Evolutionary conservation across 306 rosid species (phyloP).

Genomic region (Quercus agrifolia): DNA sequence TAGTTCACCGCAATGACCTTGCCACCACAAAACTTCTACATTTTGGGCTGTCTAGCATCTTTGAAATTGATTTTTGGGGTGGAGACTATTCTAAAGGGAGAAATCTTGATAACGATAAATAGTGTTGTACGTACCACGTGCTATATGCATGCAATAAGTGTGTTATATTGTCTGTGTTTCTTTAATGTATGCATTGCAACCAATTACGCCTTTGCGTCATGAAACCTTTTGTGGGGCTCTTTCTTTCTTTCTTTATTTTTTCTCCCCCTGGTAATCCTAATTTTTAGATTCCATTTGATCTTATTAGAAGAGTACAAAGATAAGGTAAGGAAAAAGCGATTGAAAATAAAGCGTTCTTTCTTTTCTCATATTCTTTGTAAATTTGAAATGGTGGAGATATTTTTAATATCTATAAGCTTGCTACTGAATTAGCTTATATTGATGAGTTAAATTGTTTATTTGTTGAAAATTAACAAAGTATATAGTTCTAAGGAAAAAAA

Average conservation of each 20-base stretch:
- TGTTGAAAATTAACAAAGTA: too few relatives aligned
- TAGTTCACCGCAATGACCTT: not conserved
- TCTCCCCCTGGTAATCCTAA: not conserved
- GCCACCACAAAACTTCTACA: not conserved
- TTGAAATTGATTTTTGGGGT: too few relatives aligned
- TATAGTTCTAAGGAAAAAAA: too few relatives aligned
- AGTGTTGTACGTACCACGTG: too few relatives aligned
- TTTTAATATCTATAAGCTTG: too few relatives aligned
- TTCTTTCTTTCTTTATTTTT: not conserved
- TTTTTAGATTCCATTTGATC: not conserved
- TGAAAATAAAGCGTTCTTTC: not conserved
- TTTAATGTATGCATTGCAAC: not conserved
- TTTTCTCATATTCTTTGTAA: not conserved
- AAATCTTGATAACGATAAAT: too few relatives aligned
- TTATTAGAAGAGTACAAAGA: not conserved
- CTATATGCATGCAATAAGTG: too few relatives aligned
- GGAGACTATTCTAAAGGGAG: too few relatives aligned
- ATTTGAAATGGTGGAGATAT: too few relatives aligned
- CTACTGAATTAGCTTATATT: too few relatives aligned
- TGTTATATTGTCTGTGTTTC: too few relatives aligned
- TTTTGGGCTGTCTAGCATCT: not conserved
- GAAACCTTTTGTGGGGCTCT: not conserved
- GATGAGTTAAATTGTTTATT: too few relatives aligned
- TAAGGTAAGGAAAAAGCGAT: not conserved
- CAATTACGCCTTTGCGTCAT: not conserved